phyloP scores from a whole-genome alignment of 1,139 yeast species.

The Debaryomycetaceae sp. region DNA sequence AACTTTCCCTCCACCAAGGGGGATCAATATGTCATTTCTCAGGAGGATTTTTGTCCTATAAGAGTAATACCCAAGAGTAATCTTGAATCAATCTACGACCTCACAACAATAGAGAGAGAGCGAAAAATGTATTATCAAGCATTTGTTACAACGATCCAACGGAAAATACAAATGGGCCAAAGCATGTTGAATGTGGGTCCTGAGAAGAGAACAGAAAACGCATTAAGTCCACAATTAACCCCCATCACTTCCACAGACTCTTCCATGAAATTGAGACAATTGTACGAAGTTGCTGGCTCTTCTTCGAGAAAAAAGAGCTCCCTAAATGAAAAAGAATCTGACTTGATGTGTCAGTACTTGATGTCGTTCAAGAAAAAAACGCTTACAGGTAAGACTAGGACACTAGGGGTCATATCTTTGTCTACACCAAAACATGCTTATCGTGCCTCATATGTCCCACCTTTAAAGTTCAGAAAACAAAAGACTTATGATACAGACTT shows the following conservation, averaged over 20 bases:
- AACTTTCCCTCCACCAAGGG: slow-evolving; percentile 9
- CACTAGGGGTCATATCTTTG: slow-evolving; percentile 33
- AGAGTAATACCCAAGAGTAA: slow-evolving; percentile 34
- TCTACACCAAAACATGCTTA: slow-evolving; percentile 35
- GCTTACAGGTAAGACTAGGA: slow-evolving; percentile 31
- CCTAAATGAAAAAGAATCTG: slow-evolving; percentile 16
- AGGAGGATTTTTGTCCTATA: slow-evolving; percentile 30
- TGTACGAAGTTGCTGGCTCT: slow-evolving; percentile 23
- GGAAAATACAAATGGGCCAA: slow-evolving; percentile 29
- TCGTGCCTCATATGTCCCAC: slow-evolving; percentile 31
- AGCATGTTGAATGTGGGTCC: slow-evolving; percentile 12
- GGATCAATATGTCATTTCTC: slow-evolving; percentile 40
- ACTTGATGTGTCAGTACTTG: slow-evolving; percentile 30
- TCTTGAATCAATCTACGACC: slow-evolving; percentile 19
- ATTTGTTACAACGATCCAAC: slow-evolving; percentile 29
- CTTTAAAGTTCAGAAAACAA: slow-evolving; percentile 22
- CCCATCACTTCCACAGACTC: slow-evolving; percentile 15
- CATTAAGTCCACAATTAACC: slow-evolving; percentile 6
- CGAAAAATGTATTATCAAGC: slow-evolving; percentile 32
- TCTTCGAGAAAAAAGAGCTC: slow-evolving; percentile 14
- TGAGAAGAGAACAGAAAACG: slow-evolving; percentile 7
- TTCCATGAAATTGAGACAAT: slow-evolving; percentile 27
- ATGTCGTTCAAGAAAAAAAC: slow-evolving; percentile 34
- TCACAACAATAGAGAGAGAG: slow-evolving; percentile 18
- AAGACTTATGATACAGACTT: slow-evolving; percentile 15